Percentiles rank a stretch among this genome's conserved stretches.
Conservation (phyloP, 805 yeast species). For the Kazachstania psychrophila region DNA sequence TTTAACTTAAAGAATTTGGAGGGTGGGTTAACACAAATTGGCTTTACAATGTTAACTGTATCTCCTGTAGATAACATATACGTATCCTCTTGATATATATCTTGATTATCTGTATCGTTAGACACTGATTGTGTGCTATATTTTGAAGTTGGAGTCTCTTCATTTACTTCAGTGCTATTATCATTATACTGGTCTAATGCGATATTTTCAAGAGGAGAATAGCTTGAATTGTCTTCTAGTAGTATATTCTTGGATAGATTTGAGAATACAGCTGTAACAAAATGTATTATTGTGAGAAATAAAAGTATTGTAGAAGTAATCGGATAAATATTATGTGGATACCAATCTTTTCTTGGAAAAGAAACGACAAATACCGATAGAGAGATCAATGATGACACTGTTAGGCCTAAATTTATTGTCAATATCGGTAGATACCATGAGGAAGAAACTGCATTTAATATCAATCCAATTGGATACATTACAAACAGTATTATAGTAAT, state of each 20-base stretch:
- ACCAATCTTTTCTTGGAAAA: conserved; percentile 45
- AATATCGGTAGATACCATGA: conserved; percentile 51
- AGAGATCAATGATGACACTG: conserved; percentile 43
- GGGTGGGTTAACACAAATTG: background rate
- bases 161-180: background rate
- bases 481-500: conserved; percentile 39
- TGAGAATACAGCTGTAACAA: conserved; percentile 42
- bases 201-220: conserved; percentile 1
- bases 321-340: conserved; percentile 68
- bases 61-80: too few species aligned
- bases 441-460: conserved; percentile 51
- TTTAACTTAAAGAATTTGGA: background rate
- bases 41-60: background rate
- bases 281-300: conserved; percentile 45
- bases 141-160: background rate
- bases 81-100: too few species aligned
- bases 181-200: background rate
- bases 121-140: background rate
- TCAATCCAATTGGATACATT: conserved; percentile 59
- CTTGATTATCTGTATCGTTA: background rate
- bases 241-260: conserved; percentile 29
- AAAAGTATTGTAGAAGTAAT: conserved; percentile 56
- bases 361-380: conserved; percentile 49
- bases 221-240: conserved; percentile 17
- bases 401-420: conserved; percentile 39